A percentile compares a stretch with the other conserved stretches of the same genome.
Evolutionary conservation across 2,329 filamentous ascomycete species (phyloP).

Genomic region (Hypoxylon sp.): DNA sequence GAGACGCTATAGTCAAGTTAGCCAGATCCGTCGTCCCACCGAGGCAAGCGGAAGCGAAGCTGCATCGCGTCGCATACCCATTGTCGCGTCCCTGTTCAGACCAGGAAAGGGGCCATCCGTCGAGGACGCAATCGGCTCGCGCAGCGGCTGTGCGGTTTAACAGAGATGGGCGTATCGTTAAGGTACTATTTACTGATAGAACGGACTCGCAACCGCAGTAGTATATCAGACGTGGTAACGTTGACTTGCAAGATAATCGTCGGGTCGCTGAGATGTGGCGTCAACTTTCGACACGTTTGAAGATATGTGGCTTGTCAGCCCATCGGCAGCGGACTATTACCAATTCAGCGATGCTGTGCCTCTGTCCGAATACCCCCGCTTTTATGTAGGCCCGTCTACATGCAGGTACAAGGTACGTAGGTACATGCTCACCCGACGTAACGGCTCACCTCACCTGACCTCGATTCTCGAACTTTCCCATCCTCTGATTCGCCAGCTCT

Average conservation of each 20-base stretch:
- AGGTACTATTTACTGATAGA: background rate
- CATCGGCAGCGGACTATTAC: background rate
- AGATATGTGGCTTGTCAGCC: conserved; percentile 5
- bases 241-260: background rate
- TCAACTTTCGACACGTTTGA: conserved; percentile 4
- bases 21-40: background rate
- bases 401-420: no score
- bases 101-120: conserved; percentile 23
- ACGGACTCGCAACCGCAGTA: background rate
- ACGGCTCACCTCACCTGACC: no score
- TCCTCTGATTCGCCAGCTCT: conserved; percentile 10
- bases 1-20: conserved; percentile 40
- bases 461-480: background rate
- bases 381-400: background rate
- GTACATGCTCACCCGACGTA: no score
- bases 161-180: background rate
- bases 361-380: background rate
- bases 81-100: conserved; percentile 21
- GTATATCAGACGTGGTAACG: conserved; percentile 9
- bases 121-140: background rate
- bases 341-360: background rate
- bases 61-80: conserved; percentile 20
- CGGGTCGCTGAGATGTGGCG: conserved; percentile 17
- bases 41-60: background rate
- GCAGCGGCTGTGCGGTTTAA: background rate